phyloP scores from a whole-genome alignment of 306 rosid species.

The Prunus padus region DNA sequence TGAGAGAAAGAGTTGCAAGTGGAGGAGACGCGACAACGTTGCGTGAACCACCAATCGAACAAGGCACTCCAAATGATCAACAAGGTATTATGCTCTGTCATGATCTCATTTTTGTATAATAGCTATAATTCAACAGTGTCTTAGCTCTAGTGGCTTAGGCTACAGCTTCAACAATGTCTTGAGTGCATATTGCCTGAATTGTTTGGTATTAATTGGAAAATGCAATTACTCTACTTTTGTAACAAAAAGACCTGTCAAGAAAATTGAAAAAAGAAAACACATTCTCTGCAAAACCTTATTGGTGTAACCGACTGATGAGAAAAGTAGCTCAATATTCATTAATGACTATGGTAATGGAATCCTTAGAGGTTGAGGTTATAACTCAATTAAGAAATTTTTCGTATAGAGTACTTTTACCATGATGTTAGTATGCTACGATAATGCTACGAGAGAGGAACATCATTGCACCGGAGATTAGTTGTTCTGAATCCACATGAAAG shows the following conservation, averaged over 20 bases:
- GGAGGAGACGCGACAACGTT: constrained; percentile 93
- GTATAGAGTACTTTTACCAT: neutral
- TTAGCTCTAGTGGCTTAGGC: neutral
- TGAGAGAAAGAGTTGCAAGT: constrained; percentile 88
- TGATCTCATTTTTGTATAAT: neutral
- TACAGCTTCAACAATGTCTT: neutral
- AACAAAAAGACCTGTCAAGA: neutral
- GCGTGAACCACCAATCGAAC: constrained; percentile 46
- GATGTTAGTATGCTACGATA: neutral
- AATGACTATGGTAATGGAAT: neutral
- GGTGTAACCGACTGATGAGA: neutral
- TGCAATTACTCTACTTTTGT: neutral
- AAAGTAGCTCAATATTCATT: neutral
- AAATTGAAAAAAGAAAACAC: neutral
- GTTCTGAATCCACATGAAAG: neutral
- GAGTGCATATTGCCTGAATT: neutral
- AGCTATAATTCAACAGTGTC: neutral
- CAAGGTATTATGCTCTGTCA: constrained; percentile 40
- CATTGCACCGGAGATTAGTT: neutral
- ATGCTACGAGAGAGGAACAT: neutral
- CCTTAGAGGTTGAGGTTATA: neutral
- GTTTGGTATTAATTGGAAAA: neutral
- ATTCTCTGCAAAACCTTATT: neutral
- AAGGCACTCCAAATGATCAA: constrained; percentile 38
- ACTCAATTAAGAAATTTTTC: neutral